Base-by-base conservation (phyloP, 805 yeast species). In the Debaryomyces castellii region DNA sequence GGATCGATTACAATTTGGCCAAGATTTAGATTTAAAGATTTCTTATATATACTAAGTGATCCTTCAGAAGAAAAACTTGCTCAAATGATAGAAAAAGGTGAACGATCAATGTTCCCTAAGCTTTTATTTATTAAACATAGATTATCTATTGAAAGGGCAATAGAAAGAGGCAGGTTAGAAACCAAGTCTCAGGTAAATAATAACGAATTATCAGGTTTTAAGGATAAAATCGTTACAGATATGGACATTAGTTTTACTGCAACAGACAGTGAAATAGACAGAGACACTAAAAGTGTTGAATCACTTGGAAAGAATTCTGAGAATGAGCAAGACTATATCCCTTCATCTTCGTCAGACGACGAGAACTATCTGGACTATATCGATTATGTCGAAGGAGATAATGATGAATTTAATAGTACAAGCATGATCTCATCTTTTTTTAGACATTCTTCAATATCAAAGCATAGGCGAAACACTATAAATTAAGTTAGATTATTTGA, bases 1-100 rank as follows among this genome's bases (percentile, higher is more conserved):
- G 95, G 95, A 1, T 76, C 87, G 0, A 82, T 87, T 9, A 87
- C 94, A 0, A 71, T 87, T 17, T 87, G 89, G 82, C 94, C 94
- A 2, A 77, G 83, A 51, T 77, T 83, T 50, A 67, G 67, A 28
- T 59, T 84, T 10, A 61, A 60, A 27, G 94, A 87, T 57, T 81
- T 85, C 51, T 73, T 71, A 66, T 74, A 82, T 55, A 81, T 87
- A 39, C 65, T 87, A 44, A 74, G 82, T 50, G 92, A 87, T 56
- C 94, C 95, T 1, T 72, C 77, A 2, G 82, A 77, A 50, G 78
- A 78, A 32, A 71, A 80, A 49, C 64, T 87, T 51, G 78, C 60
- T 3, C 69, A 67, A 39, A 77, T 83, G 76, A 76, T 87, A 24
- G 55, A 63, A 24, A 80, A 78, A 46, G 94, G 94, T 8, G 85